Conservation (phyloP, 257 asterid species). For the Fraxinus excelsior region DNA sequence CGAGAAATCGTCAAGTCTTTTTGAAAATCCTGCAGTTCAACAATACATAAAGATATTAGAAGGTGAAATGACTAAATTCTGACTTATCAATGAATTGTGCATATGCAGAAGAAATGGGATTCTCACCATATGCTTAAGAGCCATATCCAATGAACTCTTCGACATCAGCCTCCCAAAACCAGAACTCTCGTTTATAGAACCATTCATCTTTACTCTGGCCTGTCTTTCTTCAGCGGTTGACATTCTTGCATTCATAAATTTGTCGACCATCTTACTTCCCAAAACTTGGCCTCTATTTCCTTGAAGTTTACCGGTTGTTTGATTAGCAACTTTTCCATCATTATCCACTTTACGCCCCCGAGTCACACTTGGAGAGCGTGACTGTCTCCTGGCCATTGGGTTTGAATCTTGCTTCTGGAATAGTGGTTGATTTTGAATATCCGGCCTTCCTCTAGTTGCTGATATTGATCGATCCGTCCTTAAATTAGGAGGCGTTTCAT, state of each 20-base stretch:
- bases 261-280: constrained; percentile 83
- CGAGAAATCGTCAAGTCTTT: constrained; percentile 30
- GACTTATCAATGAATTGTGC: neutral
- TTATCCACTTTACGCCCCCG: constrained; percentile 50
- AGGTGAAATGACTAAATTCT: neutral
- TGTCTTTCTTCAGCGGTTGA: constrained; percentile 36
- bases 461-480: constrained; percentile 50
- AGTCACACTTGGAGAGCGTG: constrained; percentile 60
- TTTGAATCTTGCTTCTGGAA: constrained; percentile 33
- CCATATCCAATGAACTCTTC: constrained; percentile 52
- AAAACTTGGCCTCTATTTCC: constrained; percentile 47
- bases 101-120: neutral
- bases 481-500: constrained; percentile 54
- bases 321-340: constrained; percentile 20
- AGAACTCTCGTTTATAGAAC: constrained; percentile 53
- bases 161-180: constrained; percentile 65
- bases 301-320: constrained; percentile 17
- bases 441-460: constrained; percentile 47
- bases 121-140: constrained; percentile 41
- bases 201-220: constrained; percentile 34
- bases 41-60: neutral
- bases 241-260: constrained; percentile 61
- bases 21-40: constrained; percentile 35
- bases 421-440: constrained; percentile 17
- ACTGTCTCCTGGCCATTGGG: constrained; percentile 42